These are phyloP conservation scores for Pseudoperonospora humuli DNA, from an alignment of 352 stramenopile species.

Conservation along the genomic window DNA sequence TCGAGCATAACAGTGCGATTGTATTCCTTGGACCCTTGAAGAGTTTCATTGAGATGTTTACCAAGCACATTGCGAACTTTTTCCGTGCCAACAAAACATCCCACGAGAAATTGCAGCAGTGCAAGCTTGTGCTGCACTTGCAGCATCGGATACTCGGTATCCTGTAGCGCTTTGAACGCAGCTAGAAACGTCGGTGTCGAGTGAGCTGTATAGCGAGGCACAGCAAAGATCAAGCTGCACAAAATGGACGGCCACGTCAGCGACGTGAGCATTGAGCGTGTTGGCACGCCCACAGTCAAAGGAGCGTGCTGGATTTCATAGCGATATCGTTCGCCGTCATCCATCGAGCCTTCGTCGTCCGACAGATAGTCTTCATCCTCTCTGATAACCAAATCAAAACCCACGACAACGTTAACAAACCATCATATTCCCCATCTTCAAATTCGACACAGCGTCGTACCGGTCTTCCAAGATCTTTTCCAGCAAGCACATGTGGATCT, in stretches of 20 bases:
- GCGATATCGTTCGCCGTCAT: conserved; percentile 71
- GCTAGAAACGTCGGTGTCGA: conserved; percentile 30
- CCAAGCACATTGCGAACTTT: conserved; percentile 53
- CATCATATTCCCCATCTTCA: no score
- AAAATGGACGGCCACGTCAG: conserved; percentile 77
- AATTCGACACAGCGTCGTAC: conserved; percentile 6
- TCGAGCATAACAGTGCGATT: conserved; percentile 60
- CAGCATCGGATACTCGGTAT: conserved; percentile 48
- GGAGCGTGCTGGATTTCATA: conserved; percentile 77
- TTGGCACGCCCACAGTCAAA: conserved; percentile 71
- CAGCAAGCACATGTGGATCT: conserved; percentile 83
- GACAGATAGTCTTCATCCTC: conserved; percentile 84
- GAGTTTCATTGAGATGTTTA: conserved; percentile 46
- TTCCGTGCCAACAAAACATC: conserved; percentile 48
- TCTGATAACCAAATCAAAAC: conserved; percentile 9
- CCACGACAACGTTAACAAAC: no score
- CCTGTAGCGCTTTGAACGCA: conserved; percentile 37
- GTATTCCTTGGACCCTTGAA: conserved; percentile 66
- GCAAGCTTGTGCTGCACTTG: conserved; percentile 57
- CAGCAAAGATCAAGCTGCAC: conserved; percentile 50
- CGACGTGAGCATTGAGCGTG: conserved; percentile 67
- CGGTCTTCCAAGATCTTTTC: conserved; percentile 70
- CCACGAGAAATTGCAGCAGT: conserved; percentile 64
- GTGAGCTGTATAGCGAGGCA: conserved; percentile 59
- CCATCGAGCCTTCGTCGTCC: conserved; percentile 74